Evolutionary conservation across 2,329 filamentous ascomycete genomes (phyloP).

Genomic region (Emergomyces pasteurianus): DNA sequence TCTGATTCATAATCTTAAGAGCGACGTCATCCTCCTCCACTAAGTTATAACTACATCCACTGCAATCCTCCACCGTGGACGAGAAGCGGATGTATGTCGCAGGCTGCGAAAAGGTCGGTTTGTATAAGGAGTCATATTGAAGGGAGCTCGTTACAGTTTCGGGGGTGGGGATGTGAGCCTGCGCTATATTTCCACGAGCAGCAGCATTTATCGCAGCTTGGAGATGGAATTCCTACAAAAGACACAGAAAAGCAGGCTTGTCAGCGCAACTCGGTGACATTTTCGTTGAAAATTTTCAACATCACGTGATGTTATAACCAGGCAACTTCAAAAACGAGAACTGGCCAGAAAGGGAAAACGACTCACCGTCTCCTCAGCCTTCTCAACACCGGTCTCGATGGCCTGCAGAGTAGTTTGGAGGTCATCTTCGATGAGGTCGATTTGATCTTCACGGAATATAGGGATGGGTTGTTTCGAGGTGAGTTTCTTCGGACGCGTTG

Average conservation of each 20-base stretch:
- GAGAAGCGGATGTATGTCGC: constrained; percentile 95
- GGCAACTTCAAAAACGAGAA: constrained; percentile 19
- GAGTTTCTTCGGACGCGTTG: constrained; percentile 55
- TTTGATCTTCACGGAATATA: constrained; percentile 79
- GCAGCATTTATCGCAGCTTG: constrained; percentile 66
- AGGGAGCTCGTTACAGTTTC: constrained; percentile 52
- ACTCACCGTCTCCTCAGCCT: constrained; percentile 93
- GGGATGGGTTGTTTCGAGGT: constrained; percentile 79
- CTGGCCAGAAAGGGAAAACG: constrained; percentile 16
- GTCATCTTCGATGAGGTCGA: constrained; percentile 80
- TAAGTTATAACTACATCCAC: constrained; percentile 88
- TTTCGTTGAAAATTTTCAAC: constrained; percentile 5
- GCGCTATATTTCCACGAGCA: constrained; percentile 48
- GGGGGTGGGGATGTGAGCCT: constrained; percentile 56
- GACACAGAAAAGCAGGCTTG: constrained; percentile 3
- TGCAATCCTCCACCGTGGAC: constrained; percentile 92
- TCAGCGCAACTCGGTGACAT: constrained; percentile 4
- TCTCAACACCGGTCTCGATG: constrained; percentile 93
- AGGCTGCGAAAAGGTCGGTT: constrained; percentile 66
- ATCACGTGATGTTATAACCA: constrained; percentile 28
- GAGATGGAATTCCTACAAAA: constrained; percentile 76
- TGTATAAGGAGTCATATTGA: constrained; percentile 83
- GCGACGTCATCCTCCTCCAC: constrained; percentile 79
- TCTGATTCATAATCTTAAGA: constrained; percentile 72
- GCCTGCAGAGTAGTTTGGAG: constrained; percentile 68